Percentiles rank a stretch among this genome's conserved stretches.
Evolutionary conservation across 2,329 filamentous ascomycete species (phyloP).

Genomic region (Ampelomyces quisqualis): DNA sequence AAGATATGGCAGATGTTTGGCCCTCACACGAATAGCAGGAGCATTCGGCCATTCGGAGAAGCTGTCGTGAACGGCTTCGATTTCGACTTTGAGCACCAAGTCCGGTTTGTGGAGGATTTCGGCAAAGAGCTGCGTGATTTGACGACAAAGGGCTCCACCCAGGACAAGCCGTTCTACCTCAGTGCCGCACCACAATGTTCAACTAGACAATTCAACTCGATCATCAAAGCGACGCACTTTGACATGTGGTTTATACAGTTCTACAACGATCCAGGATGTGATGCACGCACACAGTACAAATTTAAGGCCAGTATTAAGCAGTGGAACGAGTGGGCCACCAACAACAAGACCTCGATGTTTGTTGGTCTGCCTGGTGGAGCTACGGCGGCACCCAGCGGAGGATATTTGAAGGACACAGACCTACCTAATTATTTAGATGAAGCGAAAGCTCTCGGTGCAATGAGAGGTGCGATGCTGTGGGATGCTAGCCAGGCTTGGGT

Average conservation of each 20-base stretch:
- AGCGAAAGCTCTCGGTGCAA: neutral
- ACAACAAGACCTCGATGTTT: constrained; percentile 1
- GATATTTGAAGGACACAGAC: neutral
- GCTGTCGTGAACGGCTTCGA: constrained; percentile 73
- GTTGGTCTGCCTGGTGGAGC: constrained; percentile 4
- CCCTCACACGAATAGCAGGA: constrained; percentile 50
- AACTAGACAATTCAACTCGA: constrained; percentile 55
- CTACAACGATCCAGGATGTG: constrained; percentile 4
- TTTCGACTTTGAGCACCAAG: constrained; percentile 68
- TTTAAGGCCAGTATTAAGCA: neutral
- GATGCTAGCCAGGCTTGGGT: constrained; percentile 19
- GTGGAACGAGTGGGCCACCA: constrained; percentile 2
- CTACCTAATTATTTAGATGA: neutral
- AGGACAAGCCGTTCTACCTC: constrained; percentile 55
- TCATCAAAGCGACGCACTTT: no score
- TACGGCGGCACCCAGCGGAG: neutral
- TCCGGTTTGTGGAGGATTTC: constrained; percentile 63
- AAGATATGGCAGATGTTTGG: constrained; percentile 72
- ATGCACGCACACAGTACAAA: neutral
- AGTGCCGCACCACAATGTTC: constrained; percentile 68
- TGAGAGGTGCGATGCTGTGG: constrained; percentile 18
- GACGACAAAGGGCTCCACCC: constrained; percentile 46
- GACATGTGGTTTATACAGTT: constrained; percentile 53
- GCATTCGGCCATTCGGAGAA: constrained; percentile 65
- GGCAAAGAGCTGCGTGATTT: constrained; percentile 57